Evolutionary conservation across 768 basidiomycete species (phyloP).

Genomic region (Termitomyces sp.): DNA sequence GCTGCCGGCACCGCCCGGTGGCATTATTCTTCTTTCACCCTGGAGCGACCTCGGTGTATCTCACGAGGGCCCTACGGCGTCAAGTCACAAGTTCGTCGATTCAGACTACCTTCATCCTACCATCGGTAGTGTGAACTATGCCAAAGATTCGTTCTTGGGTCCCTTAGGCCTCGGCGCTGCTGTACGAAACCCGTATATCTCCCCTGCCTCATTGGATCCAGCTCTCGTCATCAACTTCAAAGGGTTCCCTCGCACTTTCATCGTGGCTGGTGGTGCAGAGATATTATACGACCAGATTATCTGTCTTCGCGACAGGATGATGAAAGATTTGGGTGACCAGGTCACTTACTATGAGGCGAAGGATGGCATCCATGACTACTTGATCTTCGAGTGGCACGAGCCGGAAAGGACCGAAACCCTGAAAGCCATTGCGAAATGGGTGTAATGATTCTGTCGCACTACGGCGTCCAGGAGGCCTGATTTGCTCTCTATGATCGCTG

Average conservation of each 20-base stretch:
- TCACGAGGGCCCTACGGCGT: conserved; percentile 32
- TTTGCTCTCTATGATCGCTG: background rate
- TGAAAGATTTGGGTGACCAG: conserved; percentile 42
- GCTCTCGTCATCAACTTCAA: conserved; percentile 35
- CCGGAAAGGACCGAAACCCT: conserved; percentile 46
- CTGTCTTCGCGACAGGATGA: conserved; percentile 43
- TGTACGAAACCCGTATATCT: conserved; percentile 48
- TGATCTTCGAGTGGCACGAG: conserved; percentile 46
- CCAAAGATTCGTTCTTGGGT: conserved; percentile 39
- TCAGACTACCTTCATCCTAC: conserved; percentile 33
- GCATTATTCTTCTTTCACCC: conserved; percentile 50
- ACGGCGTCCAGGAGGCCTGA: background rate
- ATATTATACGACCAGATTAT: conserved; percentile 44
- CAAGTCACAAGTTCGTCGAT: conserved; percentile 23
- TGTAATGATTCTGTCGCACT: conserved; percentile 9
- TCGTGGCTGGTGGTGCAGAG: conserved; percentile 56
- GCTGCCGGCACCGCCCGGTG: conserved; percentile 39
- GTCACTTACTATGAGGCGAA: conserved; percentile 44
- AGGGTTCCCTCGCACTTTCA: conserved; percentile 57
- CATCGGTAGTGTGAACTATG: conserved; percentile 19
- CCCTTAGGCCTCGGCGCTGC: conserved; percentile 44
- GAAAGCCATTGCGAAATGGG: conserved; percentile 45
- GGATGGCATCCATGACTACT: conserved; percentile 53
- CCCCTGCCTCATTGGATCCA: conserved; percentile 45
- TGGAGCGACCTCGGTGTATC: conserved; percentile 45